phyloP scores from a whole-genome alignment of 129 eudicot species.

The Pseudognaphalium luteoalbum region DNA sequence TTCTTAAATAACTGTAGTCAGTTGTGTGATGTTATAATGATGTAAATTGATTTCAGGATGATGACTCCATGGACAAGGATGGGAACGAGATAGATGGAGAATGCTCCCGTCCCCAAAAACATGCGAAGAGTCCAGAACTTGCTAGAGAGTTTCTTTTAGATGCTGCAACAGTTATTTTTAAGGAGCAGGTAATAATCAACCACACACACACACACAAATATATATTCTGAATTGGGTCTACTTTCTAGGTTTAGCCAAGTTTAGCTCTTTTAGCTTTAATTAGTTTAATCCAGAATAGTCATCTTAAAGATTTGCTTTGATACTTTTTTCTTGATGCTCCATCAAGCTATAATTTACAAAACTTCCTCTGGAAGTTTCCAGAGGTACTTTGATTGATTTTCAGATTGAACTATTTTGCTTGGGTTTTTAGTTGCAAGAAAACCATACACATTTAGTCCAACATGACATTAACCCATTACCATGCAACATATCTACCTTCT shows the following conservation, averaged over 20 bases:
- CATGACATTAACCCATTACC: background rate
- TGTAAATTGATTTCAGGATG: slow-evolving; percentile 59
- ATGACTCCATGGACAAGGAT: slow-evolving; percentile 96
- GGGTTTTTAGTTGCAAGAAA: slow-evolving; percentile 7
- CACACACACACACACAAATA: background rate
- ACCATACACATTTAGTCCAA: background rate
- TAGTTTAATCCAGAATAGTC: background rate
- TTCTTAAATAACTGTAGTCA: background rate
- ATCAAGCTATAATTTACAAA: background rate
- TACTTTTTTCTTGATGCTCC: background rate
- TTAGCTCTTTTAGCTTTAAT: background rate
- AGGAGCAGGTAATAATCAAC: slow-evolving; percentile 76
- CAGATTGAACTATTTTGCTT: background rate
- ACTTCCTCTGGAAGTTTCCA: background rate
- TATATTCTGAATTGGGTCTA: background rate
- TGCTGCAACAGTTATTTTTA: slow-evolving; percentile 97
- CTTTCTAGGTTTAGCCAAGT: background rate
- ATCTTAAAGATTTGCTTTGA: background rate
- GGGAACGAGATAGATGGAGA: slow-evolving; percentile 96
- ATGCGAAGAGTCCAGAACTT: slow-evolving; percentile 99
- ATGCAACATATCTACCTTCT: background rate
- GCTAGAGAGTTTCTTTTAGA: slow-evolving; percentile 96
- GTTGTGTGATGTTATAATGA: background rate
- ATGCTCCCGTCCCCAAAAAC: slow-evolving; percentile 97
- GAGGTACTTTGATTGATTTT: background rate